Conservation (phyloP, 768 basidiomycete species). For the Xerocomellus amylosporus region DNA sequence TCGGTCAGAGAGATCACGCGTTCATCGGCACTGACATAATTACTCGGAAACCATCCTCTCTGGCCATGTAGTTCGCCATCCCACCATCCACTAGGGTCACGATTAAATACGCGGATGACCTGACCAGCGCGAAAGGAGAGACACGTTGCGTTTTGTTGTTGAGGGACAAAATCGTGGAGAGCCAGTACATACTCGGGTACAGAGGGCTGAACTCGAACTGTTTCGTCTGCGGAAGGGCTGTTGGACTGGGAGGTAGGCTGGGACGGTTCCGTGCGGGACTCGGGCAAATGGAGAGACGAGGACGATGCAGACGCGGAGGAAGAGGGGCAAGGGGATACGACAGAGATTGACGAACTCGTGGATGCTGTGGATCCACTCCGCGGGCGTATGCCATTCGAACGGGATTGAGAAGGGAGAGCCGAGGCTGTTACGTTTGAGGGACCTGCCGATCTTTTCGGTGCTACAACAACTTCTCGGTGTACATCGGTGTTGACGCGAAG, state of each 20-base stretch:
- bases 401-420: conserved; percentile 13
- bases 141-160: conserved; percentile 71
- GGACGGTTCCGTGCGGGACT: conserved; percentile 30
- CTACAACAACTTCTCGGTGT: conserved; percentile 32
- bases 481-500: conserved; percentile 51
- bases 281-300: conserved; percentile 46
- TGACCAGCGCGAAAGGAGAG: conserved; percentile 89
- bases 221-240: conserved; percentile 47
- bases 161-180: conserved; percentile 85
- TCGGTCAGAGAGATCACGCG: conserved; percentile 49
- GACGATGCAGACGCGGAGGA: conserved; percentile 47
- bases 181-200: conserved; percentile 78
- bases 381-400: conserved; percentile 27
- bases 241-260: conserved; percentile 10
- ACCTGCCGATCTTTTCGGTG: conserved; percentile 31
- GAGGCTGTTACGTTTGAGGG: conserved; percentile 31
- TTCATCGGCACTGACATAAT: conserved; percentile 78
- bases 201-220: conserved; percentile 37
- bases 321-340: conserved; percentile 54
- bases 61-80: conserved; percentile 89
- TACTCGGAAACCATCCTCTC: conserved; percentile 98
- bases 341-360: conserved; percentile 53
- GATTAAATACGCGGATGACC: conserved; percentile 85
- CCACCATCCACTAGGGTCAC: conserved; percentile 95
- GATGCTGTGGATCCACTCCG: conserved; percentile 58